These are phyloP conservation scores for Trametes versicolor DNA, from an alignment of 1,284 basidiomycete species.

Conservation along the genomic window DNA sequence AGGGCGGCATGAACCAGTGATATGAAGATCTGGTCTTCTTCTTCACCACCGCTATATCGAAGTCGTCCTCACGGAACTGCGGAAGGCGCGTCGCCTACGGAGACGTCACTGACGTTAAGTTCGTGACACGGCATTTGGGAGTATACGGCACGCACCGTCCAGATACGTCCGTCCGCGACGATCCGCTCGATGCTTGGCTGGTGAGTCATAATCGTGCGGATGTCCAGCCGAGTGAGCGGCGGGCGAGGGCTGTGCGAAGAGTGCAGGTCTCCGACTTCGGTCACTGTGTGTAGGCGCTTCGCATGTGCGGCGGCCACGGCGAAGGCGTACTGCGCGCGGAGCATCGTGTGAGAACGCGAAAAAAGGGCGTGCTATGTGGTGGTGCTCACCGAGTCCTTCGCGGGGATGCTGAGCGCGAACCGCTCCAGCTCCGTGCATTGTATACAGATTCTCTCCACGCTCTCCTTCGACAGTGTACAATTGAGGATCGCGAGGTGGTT, in stretches of 20 bases:
- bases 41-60: constrained; percentile 35
- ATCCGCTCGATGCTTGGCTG: constrained; percentile 56
- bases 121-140: background rate
- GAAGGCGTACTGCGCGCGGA: constrained; percentile 40
- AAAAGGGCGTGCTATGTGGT: background rate
- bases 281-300: constrained; percentile 54
- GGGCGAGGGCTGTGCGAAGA: constrained; percentile 53
- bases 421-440: constrained; percentile 57
- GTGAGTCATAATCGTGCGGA: constrained; percentile 52
- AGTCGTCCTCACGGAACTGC: constrained; percentile 14
- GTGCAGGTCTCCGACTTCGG: constrained; percentile 58
- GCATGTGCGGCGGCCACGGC: constrained; percentile 49
- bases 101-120: background rate
- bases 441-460: constrained; percentile 53
- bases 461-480: constrained; percentile 51
- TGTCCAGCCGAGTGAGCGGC: constrained; percentile 52
- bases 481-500: constrained; percentile 58
- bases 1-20: constrained; percentile 44
- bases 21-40: constrained; percentile 33
- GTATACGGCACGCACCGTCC: constrained; percentile 57
- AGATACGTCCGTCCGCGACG: constrained; percentile 62
- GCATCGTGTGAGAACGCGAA: background rate
- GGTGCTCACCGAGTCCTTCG: constrained; percentile 58
- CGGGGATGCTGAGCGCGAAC: constrained; percentile 59
- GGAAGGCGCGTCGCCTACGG: constrained; percentile 28